Evolutionary conservation across 495 filamentous ascomycete species (phyloP).

Genomic region (Melanomma pulvis-pyrius): DNA sequence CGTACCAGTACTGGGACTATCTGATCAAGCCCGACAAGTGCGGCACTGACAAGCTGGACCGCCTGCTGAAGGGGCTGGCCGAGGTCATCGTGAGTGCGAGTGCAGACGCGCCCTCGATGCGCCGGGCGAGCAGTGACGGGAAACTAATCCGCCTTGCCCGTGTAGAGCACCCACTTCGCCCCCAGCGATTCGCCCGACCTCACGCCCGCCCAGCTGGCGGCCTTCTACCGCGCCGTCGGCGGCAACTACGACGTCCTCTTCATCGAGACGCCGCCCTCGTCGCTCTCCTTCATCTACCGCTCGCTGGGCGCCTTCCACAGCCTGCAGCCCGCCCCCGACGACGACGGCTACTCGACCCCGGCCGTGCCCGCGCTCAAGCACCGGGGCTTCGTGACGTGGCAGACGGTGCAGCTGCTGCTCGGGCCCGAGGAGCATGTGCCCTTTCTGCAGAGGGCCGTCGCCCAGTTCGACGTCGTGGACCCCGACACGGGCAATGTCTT

Average conservation of each 20-base stretch:
- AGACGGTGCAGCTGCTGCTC: conserved; percentile 87
- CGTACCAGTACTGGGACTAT: conserved; percentile 71
- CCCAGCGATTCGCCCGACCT: conserved; percentile 66
- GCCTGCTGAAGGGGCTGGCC: conserved; percentile 77
- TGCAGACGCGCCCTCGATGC: background rate
- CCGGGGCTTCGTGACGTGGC: conserved; percentile 88
- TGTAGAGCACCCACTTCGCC: conserved; percentile 64
- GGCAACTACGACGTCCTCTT: conserved; percentile 91
- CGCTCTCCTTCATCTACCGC: conserved; percentile 89
- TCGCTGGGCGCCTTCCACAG: conserved; percentile 77
- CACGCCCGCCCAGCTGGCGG: conserved; percentile 78
- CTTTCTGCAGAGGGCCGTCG: conserved; percentile 79
- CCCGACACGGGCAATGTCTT: conserved; percentile 72
- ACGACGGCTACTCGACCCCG: conserved; percentile 72
- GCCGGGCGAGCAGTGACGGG: background rate
- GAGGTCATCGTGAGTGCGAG: conserved; percentile 71
- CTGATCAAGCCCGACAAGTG: conserved; percentile 80
- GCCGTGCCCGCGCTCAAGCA: conserved; percentile 79
- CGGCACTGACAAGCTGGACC: conserved; percentile 73
- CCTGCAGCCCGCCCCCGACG: conserved; percentile 59
- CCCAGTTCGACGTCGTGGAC: conserved; percentile 71
- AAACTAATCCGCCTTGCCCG: conserved; percentile 27
- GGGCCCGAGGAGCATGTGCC: conserved; percentile 85
- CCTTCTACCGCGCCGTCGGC: conserved; percentile 85
- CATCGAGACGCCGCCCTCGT: conserved; percentile 69